Evolutionary conservation across 306 rosid genomes (phyloP).

Genomic region (Alnus glutinosa): DNA sequence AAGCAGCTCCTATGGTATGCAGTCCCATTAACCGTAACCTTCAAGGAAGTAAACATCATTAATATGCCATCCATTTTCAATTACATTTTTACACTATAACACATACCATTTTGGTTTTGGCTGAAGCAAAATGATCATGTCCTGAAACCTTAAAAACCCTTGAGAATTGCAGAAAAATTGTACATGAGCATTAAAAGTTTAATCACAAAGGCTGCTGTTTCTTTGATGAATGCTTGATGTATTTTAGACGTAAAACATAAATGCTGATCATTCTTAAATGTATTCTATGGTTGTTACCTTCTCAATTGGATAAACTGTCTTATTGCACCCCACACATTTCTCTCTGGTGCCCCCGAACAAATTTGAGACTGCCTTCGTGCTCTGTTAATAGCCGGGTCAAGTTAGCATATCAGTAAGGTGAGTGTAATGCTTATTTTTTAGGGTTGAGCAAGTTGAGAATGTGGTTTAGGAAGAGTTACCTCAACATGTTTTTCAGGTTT

Average conservation of each 20-base stretch:
- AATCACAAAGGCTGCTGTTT: not conserved
- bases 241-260: not conserved
- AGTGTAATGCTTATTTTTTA: not conserved
- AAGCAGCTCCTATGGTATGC: conserved; percentile 72
- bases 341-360: conserved; percentile 72
- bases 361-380: conserved; percentile 44
- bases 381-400: conserved; percentile 37
- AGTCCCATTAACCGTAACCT: conserved; percentile 62
- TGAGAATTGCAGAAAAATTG: not conserved
- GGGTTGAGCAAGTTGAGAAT: not conserved
- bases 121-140: not conserved
- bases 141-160: not conserved
- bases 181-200: not conserved
- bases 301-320: conserved; percentile 78
- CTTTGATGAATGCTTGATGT: not conserved
- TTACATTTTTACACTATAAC: not conserved
- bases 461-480: conserved; percentile 35
- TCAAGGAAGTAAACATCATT: not conserved
- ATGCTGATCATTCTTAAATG: not conserved
- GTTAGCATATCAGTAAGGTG: not conserved
- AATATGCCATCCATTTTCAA: too few species aligned
- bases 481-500: conserved; percentile 49
- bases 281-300: conserved; percentile 47
- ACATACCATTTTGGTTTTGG: not conserved
- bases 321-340: conserved; percentile 67